Conservation (phyloP, 805 yeast genomes). For the Lipomyces lipofer region DNA sequence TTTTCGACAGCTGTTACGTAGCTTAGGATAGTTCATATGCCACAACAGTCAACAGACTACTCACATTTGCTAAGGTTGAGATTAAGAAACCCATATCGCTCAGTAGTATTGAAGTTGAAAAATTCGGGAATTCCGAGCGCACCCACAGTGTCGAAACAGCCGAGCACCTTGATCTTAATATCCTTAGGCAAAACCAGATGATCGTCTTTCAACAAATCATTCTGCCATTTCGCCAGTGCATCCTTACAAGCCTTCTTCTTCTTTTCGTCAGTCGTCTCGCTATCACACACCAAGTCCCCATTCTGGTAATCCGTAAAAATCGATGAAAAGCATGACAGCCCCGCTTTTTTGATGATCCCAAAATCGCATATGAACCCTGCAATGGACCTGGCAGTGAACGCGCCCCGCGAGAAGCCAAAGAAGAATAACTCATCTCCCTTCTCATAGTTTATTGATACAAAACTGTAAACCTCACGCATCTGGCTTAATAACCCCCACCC, state of each 20-base stretch:
- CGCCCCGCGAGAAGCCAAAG: constrained; percentile 25
- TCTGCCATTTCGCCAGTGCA: not conserved
- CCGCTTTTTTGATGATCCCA: constrained; percentile 10
- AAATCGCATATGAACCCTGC: constrained; percentile 11
- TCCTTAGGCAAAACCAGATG: not conserved
- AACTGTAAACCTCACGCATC: constrained; percentile 17
- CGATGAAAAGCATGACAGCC: constrained; percentile 11
- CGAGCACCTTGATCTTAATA: constrained; percentile 14
- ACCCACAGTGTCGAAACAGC: constrained; percentile 31
- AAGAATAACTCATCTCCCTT: constrained; percentile 23
- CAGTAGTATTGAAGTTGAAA: not conserved
- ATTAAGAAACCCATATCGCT: constrained; percentile 13
- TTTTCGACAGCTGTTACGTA: constrained; percentile 15
- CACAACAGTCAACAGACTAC: not conserved
- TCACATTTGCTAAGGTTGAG: constrained; percentile 8
- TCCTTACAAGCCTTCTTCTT: not conserved
- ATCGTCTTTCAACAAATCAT: not conserved
- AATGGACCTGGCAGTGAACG: constrained; percentile 17
- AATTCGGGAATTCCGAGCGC: constrained; percentile 24
- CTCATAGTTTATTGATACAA: constrained; percentile 17
- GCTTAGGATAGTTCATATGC: not conserved
- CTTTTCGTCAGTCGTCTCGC: not conserved
- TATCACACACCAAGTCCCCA: not conserved
- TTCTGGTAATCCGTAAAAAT: constrained; percentile 4
- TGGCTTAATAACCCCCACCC: constrained; percentile 10